phyloP scores from a whole-genome alignment of 495 filamentous ascomycete genomes.

The Penicillium ochrochloron region DNA sequence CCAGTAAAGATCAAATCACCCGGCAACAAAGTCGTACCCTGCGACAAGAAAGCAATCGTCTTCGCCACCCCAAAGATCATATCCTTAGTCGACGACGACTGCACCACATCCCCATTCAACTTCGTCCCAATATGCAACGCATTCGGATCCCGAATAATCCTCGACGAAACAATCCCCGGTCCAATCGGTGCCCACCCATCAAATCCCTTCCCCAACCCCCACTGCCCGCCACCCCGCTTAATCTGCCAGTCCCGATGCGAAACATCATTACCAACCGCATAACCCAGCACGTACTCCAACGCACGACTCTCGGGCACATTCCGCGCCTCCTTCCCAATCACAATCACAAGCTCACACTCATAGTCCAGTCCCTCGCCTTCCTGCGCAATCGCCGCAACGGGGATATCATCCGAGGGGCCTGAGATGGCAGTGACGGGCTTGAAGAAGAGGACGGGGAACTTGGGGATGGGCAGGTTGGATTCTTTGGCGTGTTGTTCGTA shows the following conservation, averaged over 20 bases:
- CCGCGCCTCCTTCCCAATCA: slow-evolving; percentile 73
- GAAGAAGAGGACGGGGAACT: slow-evolving; percentile 81
- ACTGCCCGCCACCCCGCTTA: slow-evolving; percentile 77
- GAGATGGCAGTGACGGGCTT: slow-evolving; percentile 76
- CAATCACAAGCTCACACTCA: slow-evolving; percentile 79
- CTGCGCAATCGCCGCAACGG: slow-evolving; percentile 62
- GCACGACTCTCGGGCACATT: slow-evolving; percentile 71
- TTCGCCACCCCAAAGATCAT: slow-evolving; percentile 81
- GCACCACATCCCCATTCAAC: slow-evolving; percentile 73
- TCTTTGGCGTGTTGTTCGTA: slow-evolving; percentile 83
- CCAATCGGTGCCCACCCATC: slow-evolving; percentile 90
- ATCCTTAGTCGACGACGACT: slow-evolving; percentile 75
- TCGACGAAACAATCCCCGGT: slow-evolving; percentile 73
- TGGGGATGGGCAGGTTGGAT: slow-evolving; percentile 73
- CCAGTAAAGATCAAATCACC: slow-evolving; percentile 87
- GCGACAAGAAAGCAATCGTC: slow-evolving; percentile 75
- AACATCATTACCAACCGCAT: slow-evolving; percentile 81
- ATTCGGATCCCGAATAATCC: slow-evolving; percentile 73
- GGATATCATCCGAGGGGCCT: slow-evolving; percentile 72
- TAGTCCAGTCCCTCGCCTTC: slow-evolving; percentile 72
- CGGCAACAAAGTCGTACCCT: slow-evolving; percentile 75
- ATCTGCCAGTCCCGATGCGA: slow-evolving; percentile 87
- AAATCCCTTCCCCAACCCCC: slow-evolving; percentile 82
- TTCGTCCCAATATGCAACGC: slow-evolving; percentile 66
- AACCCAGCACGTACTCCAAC: slow-evolving; percentile 77